A percentile compares a stretch with the other conserved stretches of the same genome.
Evolutionary conservation across 2,329 filamentous ascomycete genomes (phyloP).

Genomic region (Parastagonospora avenae): DNA sequence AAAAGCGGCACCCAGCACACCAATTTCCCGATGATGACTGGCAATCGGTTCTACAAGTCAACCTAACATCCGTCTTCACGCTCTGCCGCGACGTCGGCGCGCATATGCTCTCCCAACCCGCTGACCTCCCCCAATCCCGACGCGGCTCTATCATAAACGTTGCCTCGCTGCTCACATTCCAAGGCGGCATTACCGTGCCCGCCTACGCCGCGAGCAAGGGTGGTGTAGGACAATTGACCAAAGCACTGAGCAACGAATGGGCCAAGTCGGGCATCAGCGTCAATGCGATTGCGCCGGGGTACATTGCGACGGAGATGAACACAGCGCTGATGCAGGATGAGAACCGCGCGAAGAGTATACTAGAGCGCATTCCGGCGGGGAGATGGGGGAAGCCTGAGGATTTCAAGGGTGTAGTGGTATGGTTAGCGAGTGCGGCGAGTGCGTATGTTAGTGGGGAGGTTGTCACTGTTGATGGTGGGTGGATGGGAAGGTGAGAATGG

Average conservation of each 20-base stretch:
- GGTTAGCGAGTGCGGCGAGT: slow-evolving; percentile 75
- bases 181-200: slow-evolving; percentile 85
- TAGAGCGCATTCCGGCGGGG: slow-evolving; percentile 80
- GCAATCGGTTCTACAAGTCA: slow-evolving; percentile 83
- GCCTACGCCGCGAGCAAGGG: slow-evolving; percentile 88
- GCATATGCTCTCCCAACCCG: slow-evolving; percentile 70
- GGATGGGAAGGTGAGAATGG: slow-evolving; percentile 75
- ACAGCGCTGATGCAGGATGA: slow-evolving; percentile 75
- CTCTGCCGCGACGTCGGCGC: slow-evolving; percentile 77
- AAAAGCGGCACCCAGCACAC: slow-evolving; percentile 76
- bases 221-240: slow-evolving; percentile 82
- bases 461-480: slow-evolving; percentile 85
- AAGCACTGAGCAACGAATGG: slow-evolving; percentile 88
- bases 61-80: slow-evolving; percentile 80
- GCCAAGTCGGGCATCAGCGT: slow-evolving; percentile 77
- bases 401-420: slow-evolving; percentile 83
- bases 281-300: slow-evolving; percentile 88
- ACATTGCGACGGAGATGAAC: slow-evolving; percentile 96
- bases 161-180: slow-evolving; percentile 78
- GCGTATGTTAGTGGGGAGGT: slow-evolving; percentile 83
- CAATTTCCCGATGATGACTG: slow-evolving; percentile 79
- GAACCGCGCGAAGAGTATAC: slow-evolving; percentile 72
- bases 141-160: slow-evolving; percentile 82
- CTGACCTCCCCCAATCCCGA: slow-evolving; percentile 56
- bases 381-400: slow-evolving; percentile 85